Conservation (phyloP, 176 grass and related monocot species). For the Avena eriantha region DNA sequence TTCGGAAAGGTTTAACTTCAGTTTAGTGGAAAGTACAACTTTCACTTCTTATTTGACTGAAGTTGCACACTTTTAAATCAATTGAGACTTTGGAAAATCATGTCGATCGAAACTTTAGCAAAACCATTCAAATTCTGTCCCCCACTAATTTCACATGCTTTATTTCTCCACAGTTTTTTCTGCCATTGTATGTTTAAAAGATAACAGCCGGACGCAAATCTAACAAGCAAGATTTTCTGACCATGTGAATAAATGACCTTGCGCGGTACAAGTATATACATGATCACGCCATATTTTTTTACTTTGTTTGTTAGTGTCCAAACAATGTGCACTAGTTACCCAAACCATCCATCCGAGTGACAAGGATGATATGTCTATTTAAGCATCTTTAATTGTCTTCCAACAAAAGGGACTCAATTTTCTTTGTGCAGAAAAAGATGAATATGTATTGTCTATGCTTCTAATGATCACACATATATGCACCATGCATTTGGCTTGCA, state of each 20-base stretch:
- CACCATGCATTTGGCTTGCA: slow-evolving; percentile 28
- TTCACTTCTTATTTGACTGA: no score
- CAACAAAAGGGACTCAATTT: not conserved
- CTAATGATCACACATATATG: slow-evolving; percentile 15
- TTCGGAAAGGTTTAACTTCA: no score
- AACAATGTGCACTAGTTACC: not conserved
- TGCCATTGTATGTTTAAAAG: not conserved
- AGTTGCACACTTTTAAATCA: no score
- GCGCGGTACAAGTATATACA: not conserved
- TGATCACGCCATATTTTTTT: not conserved
- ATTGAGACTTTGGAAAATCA: no score
- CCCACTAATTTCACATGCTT: not conserved
- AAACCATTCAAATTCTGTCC: no score
- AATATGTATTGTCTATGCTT: not conserved
- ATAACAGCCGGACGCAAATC: not conserved
- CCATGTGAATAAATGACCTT: not conserved
- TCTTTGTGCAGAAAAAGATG: not conserved
- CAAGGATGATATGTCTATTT: not conserved
- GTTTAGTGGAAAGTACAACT: no score
- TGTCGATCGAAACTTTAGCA: no score
- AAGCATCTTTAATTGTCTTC: not conserved
- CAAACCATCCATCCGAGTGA: not conserved
- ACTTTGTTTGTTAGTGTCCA: not conserved
- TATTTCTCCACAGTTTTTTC: not conserved
- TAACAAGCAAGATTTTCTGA: not conserved